phyloP scores from a whole-genome alignment of 116 monocot genomes.

The Papilionanthe hybrid region DNA sequence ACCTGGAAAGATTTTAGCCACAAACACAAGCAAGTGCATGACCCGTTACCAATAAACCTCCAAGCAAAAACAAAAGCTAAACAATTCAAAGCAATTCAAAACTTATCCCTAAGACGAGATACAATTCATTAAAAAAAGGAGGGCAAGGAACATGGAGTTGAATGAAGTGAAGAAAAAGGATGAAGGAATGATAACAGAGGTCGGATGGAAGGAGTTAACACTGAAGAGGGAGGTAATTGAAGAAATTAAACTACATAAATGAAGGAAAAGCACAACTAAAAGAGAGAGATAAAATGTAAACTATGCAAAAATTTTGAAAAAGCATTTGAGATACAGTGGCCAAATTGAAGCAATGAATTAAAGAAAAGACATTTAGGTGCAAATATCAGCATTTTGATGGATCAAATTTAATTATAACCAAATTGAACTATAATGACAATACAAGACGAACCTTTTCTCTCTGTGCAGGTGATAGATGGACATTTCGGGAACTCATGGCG shows the following conservation, averaged over 20 bases:
- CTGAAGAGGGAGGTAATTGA: background rate
- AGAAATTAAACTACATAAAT: background rate
- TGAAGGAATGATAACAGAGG: background rate
- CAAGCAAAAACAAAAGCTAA: background rate
- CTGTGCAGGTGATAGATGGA: conserved; percentile 59
- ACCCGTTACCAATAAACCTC: background rate
- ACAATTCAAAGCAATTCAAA: background rate
- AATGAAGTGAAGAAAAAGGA: background rate
- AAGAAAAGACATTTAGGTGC: background rate
- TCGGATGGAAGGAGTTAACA: background rate
- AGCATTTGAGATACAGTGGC: background rate
- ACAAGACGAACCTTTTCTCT: conserved; percentile 58
- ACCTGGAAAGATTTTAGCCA: background rate
- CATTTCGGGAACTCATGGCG: conserved; percentile 97
- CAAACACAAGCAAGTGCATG: background rate
- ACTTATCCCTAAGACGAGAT: background rate
- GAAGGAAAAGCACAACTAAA: background rate
- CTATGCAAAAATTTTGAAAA: background rate
- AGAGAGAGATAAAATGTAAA: background rate
- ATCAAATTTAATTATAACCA: background rate
- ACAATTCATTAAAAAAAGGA: background rate
- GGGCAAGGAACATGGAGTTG: background rate
- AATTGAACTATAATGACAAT: background rate
- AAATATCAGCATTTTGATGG: background rate
- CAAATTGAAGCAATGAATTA: background rate